Percentiles rank a stretch among this genome's conserved stretches.
Evolutionary conservation across 2,329 filamentous ascomycete genomes (phyloP).

Genomic region (Celoporthe dispersa): DNA sequence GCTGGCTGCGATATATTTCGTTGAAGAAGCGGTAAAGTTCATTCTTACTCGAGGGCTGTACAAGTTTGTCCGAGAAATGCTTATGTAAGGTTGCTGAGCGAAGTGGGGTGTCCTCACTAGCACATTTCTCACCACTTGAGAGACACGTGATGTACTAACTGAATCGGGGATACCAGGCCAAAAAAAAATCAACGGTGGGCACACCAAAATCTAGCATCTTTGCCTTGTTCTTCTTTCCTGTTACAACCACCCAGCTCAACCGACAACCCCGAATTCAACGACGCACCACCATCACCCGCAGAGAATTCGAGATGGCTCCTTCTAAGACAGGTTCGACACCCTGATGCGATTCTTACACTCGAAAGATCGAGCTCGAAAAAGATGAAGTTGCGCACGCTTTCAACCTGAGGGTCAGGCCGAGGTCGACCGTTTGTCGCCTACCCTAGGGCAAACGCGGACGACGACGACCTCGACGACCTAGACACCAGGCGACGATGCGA

Average conservation of each 20-base stretch:
- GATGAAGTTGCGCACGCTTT: conserved; percentile 31
- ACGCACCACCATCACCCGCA: conserved; percentile 26
- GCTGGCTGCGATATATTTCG: background rate
- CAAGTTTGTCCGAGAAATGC: background rate
- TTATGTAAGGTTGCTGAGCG: conserved; percentile 13
- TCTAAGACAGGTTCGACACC: conserved; percentile 31
- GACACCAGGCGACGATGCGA: conserved; percentile 37
- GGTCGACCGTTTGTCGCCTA: conserved; percentile 19
- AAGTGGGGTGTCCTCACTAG: background rate
- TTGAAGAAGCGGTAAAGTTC: background rate
- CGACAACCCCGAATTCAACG: conserved; percentile 29
- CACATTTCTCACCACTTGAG: no score
- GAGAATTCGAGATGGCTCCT: conserved; percentile 32
- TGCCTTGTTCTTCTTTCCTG: background rate
- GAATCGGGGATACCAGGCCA: background rate
- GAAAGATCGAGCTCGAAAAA: conserved; percentile 27
- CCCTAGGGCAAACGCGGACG: conserved; percentile 7
- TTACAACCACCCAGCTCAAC: conserved; percentile 23
- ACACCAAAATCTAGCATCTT: background rate
- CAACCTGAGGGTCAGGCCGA: conserved; percentile 27
- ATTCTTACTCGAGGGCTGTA: background rate
- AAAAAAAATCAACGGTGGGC: background rate
- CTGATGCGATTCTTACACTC: conserved; percentile 21
- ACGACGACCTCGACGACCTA: conserved; percentile 20
- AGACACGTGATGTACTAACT: conserved; percentile 4